Percentiles rank a stretch among this genome's conserved stretches.
These are phyloP conservation scores for Scutellaria minor DNA, from an alignment of 257 asterid species.

Conservation along the genomic window DNA sequence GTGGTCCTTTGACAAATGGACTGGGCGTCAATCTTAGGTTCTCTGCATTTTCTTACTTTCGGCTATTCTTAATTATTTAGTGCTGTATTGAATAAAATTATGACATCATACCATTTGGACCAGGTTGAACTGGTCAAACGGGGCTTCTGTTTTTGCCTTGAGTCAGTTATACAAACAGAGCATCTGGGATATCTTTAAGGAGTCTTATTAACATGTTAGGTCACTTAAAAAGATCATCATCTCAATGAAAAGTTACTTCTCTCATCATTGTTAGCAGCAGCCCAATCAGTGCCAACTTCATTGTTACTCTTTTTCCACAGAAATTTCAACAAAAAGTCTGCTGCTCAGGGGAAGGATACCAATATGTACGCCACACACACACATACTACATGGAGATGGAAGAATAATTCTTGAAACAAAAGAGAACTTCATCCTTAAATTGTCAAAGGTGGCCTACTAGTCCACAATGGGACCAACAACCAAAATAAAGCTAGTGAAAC, in stretches of 20 bases:
- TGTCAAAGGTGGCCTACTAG: not conserved
- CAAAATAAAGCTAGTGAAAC: not conserved
- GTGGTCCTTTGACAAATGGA: not conserved
- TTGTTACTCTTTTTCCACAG: not conserved
- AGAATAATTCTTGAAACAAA: not conserved
- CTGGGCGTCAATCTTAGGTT: not conserved
- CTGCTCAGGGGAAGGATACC: not conserved
- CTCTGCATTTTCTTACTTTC: not conserved
- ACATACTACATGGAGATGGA: not conserved
- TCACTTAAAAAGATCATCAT: not conserved
- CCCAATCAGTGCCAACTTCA: not conserved
- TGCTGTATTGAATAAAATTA: not conserved
- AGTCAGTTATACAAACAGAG: slow-evolving; percentile 4
- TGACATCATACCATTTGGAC: not conserved
- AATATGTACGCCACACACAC: not conserved
- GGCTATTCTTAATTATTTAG: not conserved
- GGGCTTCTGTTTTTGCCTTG: not conserved
- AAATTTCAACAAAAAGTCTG: not conserved
- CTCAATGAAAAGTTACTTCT: not conserved
- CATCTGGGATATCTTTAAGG: not conserved
- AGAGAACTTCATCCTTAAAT: not conserved
- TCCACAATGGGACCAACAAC: not conserved
- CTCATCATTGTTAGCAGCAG: not conserved
- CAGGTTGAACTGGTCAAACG: not conserved
- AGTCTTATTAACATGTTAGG: not conserved